Evolutionary conservation across 495 filamentous ascomycete species (phyloP).

Genomic region (Massariosphaeria phaeospora): DNA sequence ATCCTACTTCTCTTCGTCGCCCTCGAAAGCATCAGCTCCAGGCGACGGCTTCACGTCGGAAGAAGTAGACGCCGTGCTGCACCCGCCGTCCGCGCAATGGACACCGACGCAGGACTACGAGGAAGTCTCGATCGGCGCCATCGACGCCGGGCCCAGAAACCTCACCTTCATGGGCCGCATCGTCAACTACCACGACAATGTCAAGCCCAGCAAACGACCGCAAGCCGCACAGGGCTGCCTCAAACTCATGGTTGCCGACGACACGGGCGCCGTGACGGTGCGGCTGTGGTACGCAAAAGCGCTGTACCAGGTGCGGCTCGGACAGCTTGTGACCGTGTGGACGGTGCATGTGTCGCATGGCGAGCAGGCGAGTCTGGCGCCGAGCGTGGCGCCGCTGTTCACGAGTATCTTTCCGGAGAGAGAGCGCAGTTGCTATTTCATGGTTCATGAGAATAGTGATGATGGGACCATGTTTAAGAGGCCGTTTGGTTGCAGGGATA

Average conservation of each 20-base stretch:
- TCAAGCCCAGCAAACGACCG: slow-evolving; percentile 40
- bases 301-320: slow-evolving; percentile 36
- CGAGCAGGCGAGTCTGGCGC: slow-evolving; percentile 36
- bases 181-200: slow-evolving; percentile 50
- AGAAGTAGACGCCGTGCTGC: slow-evolving; percentile 43
- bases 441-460: slow-evolving; percentile 48
- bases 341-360: slow-evolving; percentile 38
- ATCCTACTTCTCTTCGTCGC: slow-evolving; percentile 5
- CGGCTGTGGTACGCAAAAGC: slow-evolving; percentile 39
- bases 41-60: slow-evolving; percentile 51
- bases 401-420: slow-evolving; percentile 52
- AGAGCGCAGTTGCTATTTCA: slow-evolving; percentile 48
- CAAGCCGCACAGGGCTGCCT: slow-evolving; percentile 48
- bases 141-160: slow-evolving; percentile 49
- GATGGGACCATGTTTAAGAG: slow-evolving; percentile 43
- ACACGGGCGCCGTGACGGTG: slow-evolving; percentile 54
- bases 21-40: slow-evolving; percentile 23
- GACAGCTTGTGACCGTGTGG: slow-evolving; percentile 41
- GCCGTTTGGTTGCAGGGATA: slow-evolving; percentile 44
- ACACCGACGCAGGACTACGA: slow-evolving; percentile 53
- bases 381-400: slow-evolving; percentile 37
- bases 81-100: slow-evolving; percentile 48
- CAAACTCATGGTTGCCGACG: slow-evolving; percentile 54
- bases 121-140: slow-evolving; percentile 46
- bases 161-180: slow-evolving; percentile 56